Evolutionary conservation across 148 eudicot species (phyloP).

Genomic region (Cornus kousa): DNA sequence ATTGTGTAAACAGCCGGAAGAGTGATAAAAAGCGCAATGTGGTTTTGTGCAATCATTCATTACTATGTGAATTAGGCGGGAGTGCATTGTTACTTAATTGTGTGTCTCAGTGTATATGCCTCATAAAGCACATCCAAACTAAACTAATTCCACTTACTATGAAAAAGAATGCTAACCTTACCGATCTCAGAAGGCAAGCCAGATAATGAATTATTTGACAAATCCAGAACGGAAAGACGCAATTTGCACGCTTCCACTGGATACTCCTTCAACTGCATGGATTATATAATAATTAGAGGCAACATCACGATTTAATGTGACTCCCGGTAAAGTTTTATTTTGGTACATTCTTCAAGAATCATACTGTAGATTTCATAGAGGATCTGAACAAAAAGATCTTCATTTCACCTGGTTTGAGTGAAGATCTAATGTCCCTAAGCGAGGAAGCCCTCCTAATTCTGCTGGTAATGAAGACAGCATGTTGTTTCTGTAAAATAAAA

Average conservation of each 20-base stretch:
- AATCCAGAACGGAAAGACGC: constrained; percentile 70
- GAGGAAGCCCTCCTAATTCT: constrained; percentile 71
- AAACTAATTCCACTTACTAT: background rate
- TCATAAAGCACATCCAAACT: background rate
- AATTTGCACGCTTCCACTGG: constrained; percentile 90
- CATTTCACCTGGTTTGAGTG: constrained; percentile 78
- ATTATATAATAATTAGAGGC: constrained; percentile 23
- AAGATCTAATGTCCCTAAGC: constrained; percentile 85
- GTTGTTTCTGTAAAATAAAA: constrained; percentile 57
- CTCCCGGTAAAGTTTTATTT: background rate
- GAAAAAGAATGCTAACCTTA: constrained; percentile 36
- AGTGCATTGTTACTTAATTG: background rate
- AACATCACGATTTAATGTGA: background rate
- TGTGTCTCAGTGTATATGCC: background rate
- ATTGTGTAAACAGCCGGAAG: background rate
- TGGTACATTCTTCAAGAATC: background rate
- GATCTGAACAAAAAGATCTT: background rate
- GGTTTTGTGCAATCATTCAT: background rate
- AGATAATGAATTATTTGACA: constrained; percentile 91
- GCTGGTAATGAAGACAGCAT: constrained; percentile 60
- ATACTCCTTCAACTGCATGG: constrained; percentile 70
- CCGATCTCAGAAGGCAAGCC: constrained; percentile 98
- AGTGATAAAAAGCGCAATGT: background rate
- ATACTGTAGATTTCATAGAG: background rate
- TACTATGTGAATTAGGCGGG: background rate